Evolutionary conservation across 2,329 filamentous ascomycete genomes (phyloP), one percentile per base, ranked within the genome.

Genomic region (Cercospora zeina): DNA sequence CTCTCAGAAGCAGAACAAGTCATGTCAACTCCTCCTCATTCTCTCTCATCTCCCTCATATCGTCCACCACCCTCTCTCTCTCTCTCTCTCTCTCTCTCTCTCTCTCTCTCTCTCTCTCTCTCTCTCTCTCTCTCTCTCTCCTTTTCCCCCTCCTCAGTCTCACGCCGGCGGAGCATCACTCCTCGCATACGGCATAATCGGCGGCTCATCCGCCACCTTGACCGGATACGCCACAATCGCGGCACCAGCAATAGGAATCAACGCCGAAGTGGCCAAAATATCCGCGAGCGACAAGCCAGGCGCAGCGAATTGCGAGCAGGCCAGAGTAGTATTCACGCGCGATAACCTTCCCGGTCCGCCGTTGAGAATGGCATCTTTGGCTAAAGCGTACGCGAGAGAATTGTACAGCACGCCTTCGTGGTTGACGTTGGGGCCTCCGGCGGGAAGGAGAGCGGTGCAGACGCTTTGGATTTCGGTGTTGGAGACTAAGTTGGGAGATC

Each of bases 351-450:
- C 80, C 0, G 79, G 79, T 1, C 81, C 81, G 50, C 74, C 75
- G 64, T 83, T 73, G 16, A 67, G 74, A 64, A 84, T 72, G 7
- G 80, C 81, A 70, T 83, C 81, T 16, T 78, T 72, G 4, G 78
- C 74, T 37, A 84, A 68, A 3, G 71, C 73, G 63, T 76, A 78
- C 0, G 75, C 74, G 27, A 83, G 68, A 1, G 80, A 77, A 61
- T 82, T 80, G 62, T 77, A 81, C 39, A 84, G 71, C 37, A 82
- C 73, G 1, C 77, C 77, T 58, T 82, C 81, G 64, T 84, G 82
- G 1, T 75, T 77, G 66, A 81, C 81, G 45, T 81, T 70, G 0
- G 73, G 67, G 1, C 78, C 79, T 0, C 77, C 80, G 0, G 72
- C 74, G 7, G 2, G 74, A 69, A 50, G 70, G 69, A 4, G 66